Conservation (phyloP, 1,139 yeast species). For the Magnusiomyces fungicola region DNA sequence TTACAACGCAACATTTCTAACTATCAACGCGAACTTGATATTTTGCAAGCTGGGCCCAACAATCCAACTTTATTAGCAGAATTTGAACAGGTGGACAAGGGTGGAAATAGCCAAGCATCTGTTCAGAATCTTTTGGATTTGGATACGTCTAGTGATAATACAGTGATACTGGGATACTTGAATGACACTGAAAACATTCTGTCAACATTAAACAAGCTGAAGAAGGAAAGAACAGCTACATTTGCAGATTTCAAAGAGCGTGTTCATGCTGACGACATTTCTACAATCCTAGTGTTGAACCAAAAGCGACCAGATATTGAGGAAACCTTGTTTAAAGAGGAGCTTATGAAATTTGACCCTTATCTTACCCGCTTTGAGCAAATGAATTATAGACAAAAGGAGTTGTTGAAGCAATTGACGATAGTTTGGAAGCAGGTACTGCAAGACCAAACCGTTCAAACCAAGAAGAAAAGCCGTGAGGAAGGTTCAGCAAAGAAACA, state of each 20-base stretch:
- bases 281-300: conserved; percentile 65
- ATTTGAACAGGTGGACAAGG: conserved; percentile 21
- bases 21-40: conserved; percentile 32
- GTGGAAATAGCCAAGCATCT: conserved; percentile 10
- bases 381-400: conserved; percentile 56
- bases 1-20: conserved; percentile 40
- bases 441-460: conserved; percentile 37
- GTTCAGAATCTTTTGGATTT: conserved; percentile 47
- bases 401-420: conserved; percentile 50
- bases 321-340: conserved; percentile 57
- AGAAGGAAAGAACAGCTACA: conserved; percentile 54
- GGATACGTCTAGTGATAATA: conserved; percentile 41
- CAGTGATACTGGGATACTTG: conserved; percentile 40
- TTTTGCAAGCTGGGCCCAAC: conserved; percentile 32
- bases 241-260: conserved; percentile 59
- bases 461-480: conserved; percentile 33
- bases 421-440: conserved; percentile 50
- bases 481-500: conserved; percentile 36
- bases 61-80: conserved; percentile 25
- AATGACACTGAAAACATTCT: conserved; percentile 41
- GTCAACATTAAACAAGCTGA: conserved; percentile 40
- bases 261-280: conserved; percentile 79
- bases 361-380: conserved; percentile 61
- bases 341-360: conserved; percentile 69
- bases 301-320: conserved; percentile 50